phyloP scores from a whole-genome alignment of 306 rosid genomes.

The Prunus armeniaca region DNA sequence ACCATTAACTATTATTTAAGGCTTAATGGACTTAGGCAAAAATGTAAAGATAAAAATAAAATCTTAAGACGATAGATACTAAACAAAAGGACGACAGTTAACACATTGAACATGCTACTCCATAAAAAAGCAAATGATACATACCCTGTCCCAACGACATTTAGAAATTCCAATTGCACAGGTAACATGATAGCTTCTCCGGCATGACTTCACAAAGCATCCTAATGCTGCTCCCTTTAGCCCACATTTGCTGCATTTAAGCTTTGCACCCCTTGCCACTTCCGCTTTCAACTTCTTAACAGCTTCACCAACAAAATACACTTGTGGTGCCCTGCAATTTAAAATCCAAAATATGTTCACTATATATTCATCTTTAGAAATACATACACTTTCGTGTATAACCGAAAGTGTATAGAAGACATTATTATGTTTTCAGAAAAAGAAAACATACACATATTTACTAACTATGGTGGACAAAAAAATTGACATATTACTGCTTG shows the following conservation, averaged over 20 bases:
- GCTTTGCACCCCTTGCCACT: constrained; percentile 82
- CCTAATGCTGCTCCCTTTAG: constrained; percentile 94
- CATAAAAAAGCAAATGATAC: neutral
- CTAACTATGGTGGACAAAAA: neutral
- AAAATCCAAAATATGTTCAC: constrained; percentile 5
- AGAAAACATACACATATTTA: neutral
- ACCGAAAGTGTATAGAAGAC: neutral
- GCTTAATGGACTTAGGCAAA: constrained; percentile 19
- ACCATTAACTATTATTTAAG: neutral
- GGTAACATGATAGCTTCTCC: constrained; percentile 76
- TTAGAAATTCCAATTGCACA: constrained; percentile 70
- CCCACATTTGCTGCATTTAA: constrained; percentile 78
- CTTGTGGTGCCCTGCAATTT: constrained; percentile 89
- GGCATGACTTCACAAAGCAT: constrained; percentile 78
- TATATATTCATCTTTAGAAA: neutral
- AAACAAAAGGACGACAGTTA: neutral
- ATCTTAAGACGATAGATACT: constrained; percentile 11
- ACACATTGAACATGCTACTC: neutral
- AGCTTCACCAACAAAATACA: constrained; percentile 53
- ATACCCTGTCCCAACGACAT: constrained; percentile 78
- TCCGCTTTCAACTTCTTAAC: constrained; percentile 72
- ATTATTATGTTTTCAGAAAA: neutral
- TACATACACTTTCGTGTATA: neutral
- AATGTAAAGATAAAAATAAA: neutral
- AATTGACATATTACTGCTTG: neutral